phyloP scores from a whole-genome alignment of 495 filamentous ascomycete genomes.

The Astrothelium subdiscretum region DNA sequence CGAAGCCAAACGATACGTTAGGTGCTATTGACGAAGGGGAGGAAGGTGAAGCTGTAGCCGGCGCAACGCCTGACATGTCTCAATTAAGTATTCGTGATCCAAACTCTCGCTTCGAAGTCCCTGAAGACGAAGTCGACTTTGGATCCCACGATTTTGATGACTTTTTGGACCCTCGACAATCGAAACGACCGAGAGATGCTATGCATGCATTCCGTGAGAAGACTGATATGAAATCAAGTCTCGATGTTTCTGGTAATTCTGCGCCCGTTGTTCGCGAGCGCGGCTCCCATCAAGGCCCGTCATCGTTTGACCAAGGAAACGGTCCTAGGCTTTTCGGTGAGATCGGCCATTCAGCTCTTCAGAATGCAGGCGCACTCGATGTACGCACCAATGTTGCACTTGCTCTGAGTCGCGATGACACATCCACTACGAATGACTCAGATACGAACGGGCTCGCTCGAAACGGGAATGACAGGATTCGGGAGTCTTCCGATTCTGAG shows the following conservation, averaged over 20 bases:
- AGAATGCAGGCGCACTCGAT: conserved; percentile 47
- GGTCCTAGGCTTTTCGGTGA: conserved; percentile 65
- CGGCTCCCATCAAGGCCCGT: conserved; percentile 3
- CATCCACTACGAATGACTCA: neutral
- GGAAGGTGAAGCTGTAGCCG: conserved; percentile 39
- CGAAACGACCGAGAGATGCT: conserved; percentile 25
- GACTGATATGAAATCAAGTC: conserved; percentile 22
- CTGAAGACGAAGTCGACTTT: conserved; percentile 18
- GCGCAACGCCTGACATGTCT: conserved; percentile 48
- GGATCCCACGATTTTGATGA: conserved; percentile 8
- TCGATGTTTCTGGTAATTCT: conserved; percentile 19
- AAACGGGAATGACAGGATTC: neutral
- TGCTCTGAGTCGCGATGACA: neutral
- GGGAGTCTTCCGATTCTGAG: neutral
- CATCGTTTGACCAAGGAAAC: conserved; percentile 7
- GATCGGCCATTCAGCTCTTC: conserved; percentile 56
- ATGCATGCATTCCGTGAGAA: conserved; percentile 17
- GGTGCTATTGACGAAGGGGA: conserved; percentile 41
- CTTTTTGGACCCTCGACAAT: conserved; percentile 19
- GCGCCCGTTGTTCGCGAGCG: neutral
- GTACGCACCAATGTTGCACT: conserved; percentile 21
- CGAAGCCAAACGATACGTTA: conserved; percentile 22
- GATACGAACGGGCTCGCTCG: neutral
- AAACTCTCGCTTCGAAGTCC: conserved; percentile 27
- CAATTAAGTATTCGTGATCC: conserved; percentile 53